Evolutionary conservation across 345 rosid genomes (phyloP).

Genomic region (Eutrema yunnanense): DNA sequence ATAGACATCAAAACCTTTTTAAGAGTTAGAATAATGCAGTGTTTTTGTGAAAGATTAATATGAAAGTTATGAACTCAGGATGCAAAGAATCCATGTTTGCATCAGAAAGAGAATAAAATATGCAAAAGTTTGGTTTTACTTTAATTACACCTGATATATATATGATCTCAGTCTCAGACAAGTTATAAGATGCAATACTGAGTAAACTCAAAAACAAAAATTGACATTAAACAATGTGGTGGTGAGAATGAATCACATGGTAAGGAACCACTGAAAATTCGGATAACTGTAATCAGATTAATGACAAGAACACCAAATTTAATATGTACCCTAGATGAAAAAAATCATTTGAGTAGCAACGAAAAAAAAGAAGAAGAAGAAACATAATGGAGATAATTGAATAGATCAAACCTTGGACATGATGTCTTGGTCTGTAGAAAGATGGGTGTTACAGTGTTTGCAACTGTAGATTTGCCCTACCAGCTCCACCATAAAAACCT

Average conservation of each 20-base stretch:
- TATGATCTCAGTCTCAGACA: background rate
- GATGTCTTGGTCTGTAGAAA: conserved; percentile 41
- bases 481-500: conserved; percentile 44
- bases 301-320: background rate
- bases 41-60: background rate
- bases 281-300: background rate
- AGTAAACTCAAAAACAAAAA: background rate
- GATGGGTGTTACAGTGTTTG: conserved; percentile 62
- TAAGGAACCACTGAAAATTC: background rate
- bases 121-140: background rate
- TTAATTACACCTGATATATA: background rate
- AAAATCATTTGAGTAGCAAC: background rate
- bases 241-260: background rate
- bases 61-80: background rate
- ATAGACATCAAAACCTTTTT: background rate
- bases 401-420: conserved; percentile 50
- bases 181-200: background rate
- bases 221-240: background rate
- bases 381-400: background rate
- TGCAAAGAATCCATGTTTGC: background rate
- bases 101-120: background rate
- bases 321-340: background rate
- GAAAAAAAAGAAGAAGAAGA: background rate
- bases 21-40: background rate
- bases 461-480: conserved; percentile 54